Base-by-base conservation (phyloP, 2,329 filamentous ascomycete species). In the Thielaviopsis musarum region DNA sequence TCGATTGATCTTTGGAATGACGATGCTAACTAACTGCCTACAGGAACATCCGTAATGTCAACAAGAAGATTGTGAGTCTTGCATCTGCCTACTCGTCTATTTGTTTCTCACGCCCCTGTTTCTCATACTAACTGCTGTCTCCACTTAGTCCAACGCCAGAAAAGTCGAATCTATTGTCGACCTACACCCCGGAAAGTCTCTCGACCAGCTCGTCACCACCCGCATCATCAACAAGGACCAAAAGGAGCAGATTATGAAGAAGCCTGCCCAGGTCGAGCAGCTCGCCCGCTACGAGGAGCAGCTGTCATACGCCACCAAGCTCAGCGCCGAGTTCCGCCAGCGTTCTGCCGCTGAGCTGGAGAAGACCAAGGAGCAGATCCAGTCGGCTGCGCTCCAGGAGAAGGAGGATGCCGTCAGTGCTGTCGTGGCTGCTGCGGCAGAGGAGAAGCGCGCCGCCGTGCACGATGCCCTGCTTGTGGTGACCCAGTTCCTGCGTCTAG, bases 11-110 rank as follows among this genome's bases (percentile, higher is more conserved):
- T 12, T 3, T 34, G 30, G 30, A 34, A 34, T 34, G 30, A 34
- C 30, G 63, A 67, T 63, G 56, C 59, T 64, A 58, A 53, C 51
- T 59, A 17, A 52, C 26, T 24, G 55, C 62, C 24, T 64, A 10
- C 13, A 95, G 90, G 78, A 89, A 82, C 72, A 87, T 96, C 66
- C 90, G 91, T 69, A 95, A 93, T 72, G 75, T 93, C 68, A 87
- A 84, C 77, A 97, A 96, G 81, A 96, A 96, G 75, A 84, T 97
- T 67, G 88, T 95, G 74, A 75, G 87, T 76, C 17, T 51, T 59
- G 5, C 70, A 7, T 49, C n/a, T 24, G 9, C n/a, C 10, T 13
- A 19, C 22, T 22, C 28, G 17, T n/a, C 22, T 22, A n/a, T 19
- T n/a, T 41, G 38, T n/a, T 19, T 19, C 9, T 54, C n/a, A n/a